A percentile compares a stretch with the other conserved stretches of the same genome.
Evolutionary conservation across 148 eudicot species (phyloP).

Genomic region (Amaranthus palmeri): DNA sequence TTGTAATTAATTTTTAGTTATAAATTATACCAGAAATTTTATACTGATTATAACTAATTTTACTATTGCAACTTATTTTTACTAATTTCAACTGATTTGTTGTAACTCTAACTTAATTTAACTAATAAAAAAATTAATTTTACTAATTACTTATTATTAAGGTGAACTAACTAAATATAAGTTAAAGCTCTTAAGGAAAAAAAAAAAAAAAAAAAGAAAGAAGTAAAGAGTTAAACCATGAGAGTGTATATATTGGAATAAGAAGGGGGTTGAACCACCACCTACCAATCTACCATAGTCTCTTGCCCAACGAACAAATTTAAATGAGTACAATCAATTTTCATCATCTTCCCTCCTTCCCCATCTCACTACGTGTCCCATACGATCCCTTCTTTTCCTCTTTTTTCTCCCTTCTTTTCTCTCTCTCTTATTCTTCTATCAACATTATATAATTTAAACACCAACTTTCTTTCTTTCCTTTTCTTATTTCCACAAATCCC

Average conservation of each 20-base stretch:
- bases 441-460: neutral
- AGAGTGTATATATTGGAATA: neutral
- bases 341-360: conserved; percentile 8
- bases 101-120: too few species aligned
- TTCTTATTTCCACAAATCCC: conserved; percentile 1
- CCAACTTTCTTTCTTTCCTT: neutral
- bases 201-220: too few species aligned
- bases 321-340: conserved; percentile 40
- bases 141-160: too few species aligned
- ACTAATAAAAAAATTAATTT: too few species aligned
- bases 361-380: conserved; percentile 32
- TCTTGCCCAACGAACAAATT: conserved; percentile 36
- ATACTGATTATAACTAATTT: too few species aligned
- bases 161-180: too few species aligned
- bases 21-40: too few species aligned
- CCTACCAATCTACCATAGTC: conserved; percentile 55
- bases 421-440: too few species aligned
- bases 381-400: conserved; percentile 16
- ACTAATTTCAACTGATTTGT: too few species aligned
- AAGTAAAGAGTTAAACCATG: neutral
- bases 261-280: conserved; percentile 64
- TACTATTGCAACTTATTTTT: too few species aligned
- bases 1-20: too few species aligned
- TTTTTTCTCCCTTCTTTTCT: neutral
- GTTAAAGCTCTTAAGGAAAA: too few species aligned